Base-by-base conservation (phyloP, 306 rosid species). In the Citrullus colocynthis region DNA sequence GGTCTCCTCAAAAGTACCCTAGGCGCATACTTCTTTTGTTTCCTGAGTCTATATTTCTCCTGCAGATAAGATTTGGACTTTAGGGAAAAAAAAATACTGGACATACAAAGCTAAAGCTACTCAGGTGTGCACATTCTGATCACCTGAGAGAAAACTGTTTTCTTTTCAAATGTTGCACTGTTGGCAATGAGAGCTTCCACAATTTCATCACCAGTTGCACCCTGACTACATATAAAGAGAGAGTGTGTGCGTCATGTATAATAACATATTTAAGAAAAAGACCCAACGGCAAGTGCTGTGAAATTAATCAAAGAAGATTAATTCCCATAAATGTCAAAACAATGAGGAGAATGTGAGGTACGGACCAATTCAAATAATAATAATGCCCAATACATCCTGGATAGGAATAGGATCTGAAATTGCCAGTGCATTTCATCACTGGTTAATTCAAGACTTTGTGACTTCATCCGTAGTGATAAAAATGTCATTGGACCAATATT, bases 21-120 rank as follows among this genome's bases (percentile, higher is more conserved):
- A 58, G 98, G 97, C 30, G 98, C 97, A 86, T 95, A 90, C 75
- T 95, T 95, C 84, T 95, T 95, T 86, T 90, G 98, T 86, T 95
- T 95, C 87, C 82, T 89, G 78, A 89, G 89, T 85, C 93, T 90
- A 85, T 95, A 95, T 80, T 95, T 95, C 86, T 95, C 98, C 97
- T 94, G 91, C 79, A 82, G 60, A 80, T 10, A 74, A 30, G 55
- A 28, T 32, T 72, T 76, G 80, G 64, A 20, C 65, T 30, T 52
- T 24, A 86, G 24, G 45, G 45, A 14, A 9, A 6, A 61, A 45
- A 36, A 15, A 48, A 64, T 74, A n/a, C 24, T 18, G 36, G 34
- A 34, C 57, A 82, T 49, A 70, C 74, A 24, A 83, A 57, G 70
- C 20, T 78, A 52, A 83, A n/a, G 15, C 34, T 8, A 66, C 20